phyloP scores from a whole-genome alignment of 1,284 basidiomycete genomes.

The Spongispora temasekensis region DNA sequence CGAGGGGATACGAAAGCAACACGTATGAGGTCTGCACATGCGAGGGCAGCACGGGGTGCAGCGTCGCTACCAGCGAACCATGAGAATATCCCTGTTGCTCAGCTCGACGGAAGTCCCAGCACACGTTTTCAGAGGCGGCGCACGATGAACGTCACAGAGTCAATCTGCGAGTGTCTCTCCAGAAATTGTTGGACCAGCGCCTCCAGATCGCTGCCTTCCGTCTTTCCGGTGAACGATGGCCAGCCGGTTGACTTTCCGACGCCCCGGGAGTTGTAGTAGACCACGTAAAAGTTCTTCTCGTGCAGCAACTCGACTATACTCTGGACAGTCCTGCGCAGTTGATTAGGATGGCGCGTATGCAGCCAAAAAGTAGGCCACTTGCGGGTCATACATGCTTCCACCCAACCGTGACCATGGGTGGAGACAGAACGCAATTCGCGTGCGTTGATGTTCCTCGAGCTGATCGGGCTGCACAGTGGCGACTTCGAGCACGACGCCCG shows the following conservation, averaged over 20 bases:
- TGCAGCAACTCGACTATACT: constrained; percentile 40
- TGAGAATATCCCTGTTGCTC: constrained; percentile 72
- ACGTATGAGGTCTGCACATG: constrained; percentile 61
- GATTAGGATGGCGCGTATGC: constrained; percentile 1
- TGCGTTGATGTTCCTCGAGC: constrained; percentile 16
- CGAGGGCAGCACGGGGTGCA: constrained; percentile 51
- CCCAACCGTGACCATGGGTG: constrained; percentile 83
- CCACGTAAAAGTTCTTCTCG: constrained; percentile 52
- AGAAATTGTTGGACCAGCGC: constrained; percentile 60
- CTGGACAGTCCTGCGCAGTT: constrained; percentile 23
- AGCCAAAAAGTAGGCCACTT: constrained; percentile 35
- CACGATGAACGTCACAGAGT: constrained; percentile 56
- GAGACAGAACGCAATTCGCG: constrained; percentile 61
- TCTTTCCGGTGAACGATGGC: constrained; percentile 67
- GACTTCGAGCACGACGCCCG: constrained; percentile 31
- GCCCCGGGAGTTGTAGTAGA: constrained; percentile 75
- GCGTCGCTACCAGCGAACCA: constrained; percentile 70
- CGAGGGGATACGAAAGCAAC: constrained; percentile 76
- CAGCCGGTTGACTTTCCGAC: constrained; percentile 71
- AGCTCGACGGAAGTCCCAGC: not conserved
- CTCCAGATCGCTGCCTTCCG: constrained; percentile 67
- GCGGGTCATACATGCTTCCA: constrained; percentile 74
- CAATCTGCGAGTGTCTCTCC: constrained; percentile 44
- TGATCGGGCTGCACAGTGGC: constrained; percentile 15
- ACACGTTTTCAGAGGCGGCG: constrained; percentile 24